phyloP scores from a whole-genome alignment of 352 stramenopile genomes.

The Pelagophyceae sp. region DNA sequence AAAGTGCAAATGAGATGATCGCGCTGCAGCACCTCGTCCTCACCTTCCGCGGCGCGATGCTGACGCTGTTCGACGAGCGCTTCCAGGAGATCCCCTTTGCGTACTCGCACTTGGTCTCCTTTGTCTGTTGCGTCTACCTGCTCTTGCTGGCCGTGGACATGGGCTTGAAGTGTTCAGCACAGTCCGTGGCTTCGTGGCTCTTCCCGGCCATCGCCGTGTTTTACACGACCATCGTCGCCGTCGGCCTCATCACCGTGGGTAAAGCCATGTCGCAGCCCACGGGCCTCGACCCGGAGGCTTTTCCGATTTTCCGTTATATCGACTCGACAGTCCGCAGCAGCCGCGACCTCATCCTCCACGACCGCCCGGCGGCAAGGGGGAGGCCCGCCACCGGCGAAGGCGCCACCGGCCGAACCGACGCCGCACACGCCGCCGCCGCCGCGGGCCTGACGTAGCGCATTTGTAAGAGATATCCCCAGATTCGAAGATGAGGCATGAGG shows the following conservation, averaged over 20 bases:
- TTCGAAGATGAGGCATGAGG: too few species aligned
- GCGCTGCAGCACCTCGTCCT: neutral
- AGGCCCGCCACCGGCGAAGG: too few species aligned
- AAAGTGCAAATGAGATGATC: neutral
- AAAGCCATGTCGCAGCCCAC: neutral
- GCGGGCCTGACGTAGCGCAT: too few species aligned
- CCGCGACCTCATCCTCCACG: neutral
- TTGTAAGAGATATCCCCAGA: too few species aligned
- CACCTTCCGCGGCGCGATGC: neutral
- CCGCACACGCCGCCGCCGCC: too few species aligned
- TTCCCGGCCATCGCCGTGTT: neutral
- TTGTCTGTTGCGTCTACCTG: neutral
- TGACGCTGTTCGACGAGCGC: neutral
- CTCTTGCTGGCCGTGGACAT: neutral
- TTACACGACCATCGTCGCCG: neutral
- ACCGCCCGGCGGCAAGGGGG: too few species aligned
- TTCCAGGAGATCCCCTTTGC: conserved; percentile 11
- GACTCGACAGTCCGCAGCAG: neutral
- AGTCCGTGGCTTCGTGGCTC: neutral
- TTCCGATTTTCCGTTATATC: neutral
- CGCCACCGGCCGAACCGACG: too few species aligned
- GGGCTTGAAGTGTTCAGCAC: neutral
- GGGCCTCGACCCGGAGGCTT: neutral
- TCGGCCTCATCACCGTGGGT: neutral
- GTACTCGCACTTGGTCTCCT: neutral